phyloP scores from a whole-genome alignment of 495 filamentous ascomycete genomes.

The Clavariopsis aquatica region DNA sequence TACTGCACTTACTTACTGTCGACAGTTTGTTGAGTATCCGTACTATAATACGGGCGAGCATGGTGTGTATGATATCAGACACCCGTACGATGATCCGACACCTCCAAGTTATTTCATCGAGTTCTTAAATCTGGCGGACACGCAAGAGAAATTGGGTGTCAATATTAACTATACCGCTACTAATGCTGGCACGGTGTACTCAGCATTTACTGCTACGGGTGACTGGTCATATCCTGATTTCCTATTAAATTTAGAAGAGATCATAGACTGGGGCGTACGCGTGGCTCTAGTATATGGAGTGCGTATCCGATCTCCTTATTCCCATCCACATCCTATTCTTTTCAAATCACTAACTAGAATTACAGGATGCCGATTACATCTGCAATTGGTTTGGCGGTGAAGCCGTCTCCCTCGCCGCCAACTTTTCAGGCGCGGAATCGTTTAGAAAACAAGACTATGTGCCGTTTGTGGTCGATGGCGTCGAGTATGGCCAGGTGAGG shows the following conservation, averaged over 20 bases:
- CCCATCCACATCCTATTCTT: no score
- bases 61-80: slow-evolving; percentile 53
- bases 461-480: slow-evolving; percentile 45
- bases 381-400: slow-evolving; percentile 47
- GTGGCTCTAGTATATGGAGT: slow-evolving; percentile 53
- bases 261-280: slow-evolving; percentile 51
- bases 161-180: slow-evolving; percentile 54
- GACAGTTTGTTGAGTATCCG: neutral
- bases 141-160: slow-evolving; percentile 56
- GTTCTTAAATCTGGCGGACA: slow-evolving; percentile 51
- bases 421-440: slow-evolving; percentile 46
- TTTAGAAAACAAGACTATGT: slow-evolving; percentile 61
- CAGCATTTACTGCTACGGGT: slow-evolving; percentile 51
- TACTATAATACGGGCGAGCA: neutral
- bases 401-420: slow-evolving; percentile 57
- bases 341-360: no score
- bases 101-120: slow-evolving; percentile 52
- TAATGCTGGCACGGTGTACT: slow-evolving; percentile 43
- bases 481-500: slow-evolving; percentile 48
- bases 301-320: no score
- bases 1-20: slow-evolving; percentile 49
- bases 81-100: slow-evolving; percentile 51
- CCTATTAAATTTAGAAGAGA: slow-evolving; percentile 50
- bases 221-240: slow-evolving; percentile 54
- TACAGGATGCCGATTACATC: slow-evolving; percentile 53